A percentile compares a stretch with the other conserved stretches of the same genome.
phyloP scores from a whole-genome alignment of 2,329 filamentous ascomycete genomes.

The Fusarium sp. region DNA sequence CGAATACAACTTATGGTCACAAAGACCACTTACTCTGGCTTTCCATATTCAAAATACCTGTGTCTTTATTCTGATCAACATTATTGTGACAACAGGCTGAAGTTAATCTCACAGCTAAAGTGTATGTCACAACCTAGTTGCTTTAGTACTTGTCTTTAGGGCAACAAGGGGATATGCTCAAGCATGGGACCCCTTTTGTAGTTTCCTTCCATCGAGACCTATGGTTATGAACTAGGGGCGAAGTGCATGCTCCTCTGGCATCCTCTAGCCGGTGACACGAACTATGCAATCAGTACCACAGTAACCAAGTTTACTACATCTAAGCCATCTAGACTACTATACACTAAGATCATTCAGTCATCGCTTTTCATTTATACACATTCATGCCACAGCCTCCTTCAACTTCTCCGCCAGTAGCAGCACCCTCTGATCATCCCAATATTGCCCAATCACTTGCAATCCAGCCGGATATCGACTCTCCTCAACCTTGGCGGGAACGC shows the following conservation, averaged over 20 bases:
- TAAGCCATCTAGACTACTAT: slow-evolving; percentile 24
- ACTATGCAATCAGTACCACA: too few relatives aligned
- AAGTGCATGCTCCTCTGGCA: neutral
- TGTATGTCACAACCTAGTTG: too few relatives aligned
- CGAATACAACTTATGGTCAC: neutral
- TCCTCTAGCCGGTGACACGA: neutral
- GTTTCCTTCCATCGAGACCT: neutral
- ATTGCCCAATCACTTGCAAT: slow-evolving; percentile 84
- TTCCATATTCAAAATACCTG: too few relatives aligned
- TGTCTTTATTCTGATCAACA: too few relatives aligned
- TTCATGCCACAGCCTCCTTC: slow-evolving; percentile 42
- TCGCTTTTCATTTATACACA: slow-evolving; percentile 14
- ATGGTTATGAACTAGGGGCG: neutral
- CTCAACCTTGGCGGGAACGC: slow-evolving; percentile 69
- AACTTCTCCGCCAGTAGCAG: slow-evolving; percentile 66
- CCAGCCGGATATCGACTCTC: slow-evolving; percentile 57
- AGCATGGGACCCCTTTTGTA: neutral
- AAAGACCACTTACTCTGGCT: neutral
- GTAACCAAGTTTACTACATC: neutral
- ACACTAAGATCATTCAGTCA: slow-evolving; percentile 24
- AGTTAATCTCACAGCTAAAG: too few relatives aligned
- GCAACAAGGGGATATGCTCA: too few relatives aligned
- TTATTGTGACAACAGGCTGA: too few relatives aligned
- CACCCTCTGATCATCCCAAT: slow-evolving; percentile 76
- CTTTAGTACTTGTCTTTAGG: too few relatives aligned